Percentiles rank a stretch among this genome's conserved stretches.
These are phyloP conservation scores for Achlya hypogyna DNA, from an alignment of 352 stramenopile species.

Conservation along the genomic window DNA sequence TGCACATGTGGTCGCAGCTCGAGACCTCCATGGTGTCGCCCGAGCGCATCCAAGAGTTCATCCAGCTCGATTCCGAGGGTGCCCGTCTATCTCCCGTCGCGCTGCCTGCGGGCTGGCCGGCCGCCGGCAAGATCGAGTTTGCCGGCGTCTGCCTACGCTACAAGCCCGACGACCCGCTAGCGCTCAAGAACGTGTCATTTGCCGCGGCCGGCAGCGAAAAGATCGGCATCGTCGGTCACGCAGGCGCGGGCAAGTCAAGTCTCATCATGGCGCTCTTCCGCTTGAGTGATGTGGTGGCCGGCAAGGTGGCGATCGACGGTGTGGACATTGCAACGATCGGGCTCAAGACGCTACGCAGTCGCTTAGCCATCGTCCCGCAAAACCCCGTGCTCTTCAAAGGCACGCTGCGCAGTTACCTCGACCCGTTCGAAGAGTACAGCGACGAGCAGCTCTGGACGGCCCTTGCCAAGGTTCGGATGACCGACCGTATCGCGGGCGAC, in stretches of 20 bases:
- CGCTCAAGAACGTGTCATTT: slow-evolving; percentile 16
- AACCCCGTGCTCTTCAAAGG: slow-evolving; percentile 88
- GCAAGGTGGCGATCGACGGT: slow-evolving; percentile 50
- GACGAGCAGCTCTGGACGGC: slow-evolving; percentile 86
- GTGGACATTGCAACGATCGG: slow-evolving; percentile 42
- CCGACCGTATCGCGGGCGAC: slow-evolving; percentile 51
- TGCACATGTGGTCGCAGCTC: slow-evolving; percentile 75
- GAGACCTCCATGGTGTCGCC: slow-evolving; percentile 78
- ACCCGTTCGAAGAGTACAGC: slow-evolving; percentile 85
- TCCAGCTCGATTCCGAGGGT: slow-evolving; percentile 29
- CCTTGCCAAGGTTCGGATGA: slow-evolving; percentile 68
- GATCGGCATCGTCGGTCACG: slow-evolving; percentile 21
- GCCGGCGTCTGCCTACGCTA: slow-evolving; percentile 19
- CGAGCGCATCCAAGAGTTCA: slow-evolving; percentile 82
- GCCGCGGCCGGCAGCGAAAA: slow-evolving; percentile 4
- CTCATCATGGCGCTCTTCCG: slow-evolving; percentile 21
- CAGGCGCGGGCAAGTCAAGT: slow-evolving; percentile 20
- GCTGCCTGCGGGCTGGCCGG: slow-evolving; percentile 1
- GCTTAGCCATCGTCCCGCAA: slow-evolving; percentile 49
- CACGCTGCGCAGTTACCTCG: slow-evolving; percentile 84
- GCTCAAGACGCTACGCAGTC: slow-evolving; percentile 40
- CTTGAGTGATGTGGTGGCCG: slow-evolving; percentile 37
- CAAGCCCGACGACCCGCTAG: slow-evolving; percentile 14
- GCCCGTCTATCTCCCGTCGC: not conserved
- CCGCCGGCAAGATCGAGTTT: slow-evolving; percentile 5